Base-by-base conservation (phyloP, 768 basidiomycete genomes). In the Collybia mongolica region DNA sequence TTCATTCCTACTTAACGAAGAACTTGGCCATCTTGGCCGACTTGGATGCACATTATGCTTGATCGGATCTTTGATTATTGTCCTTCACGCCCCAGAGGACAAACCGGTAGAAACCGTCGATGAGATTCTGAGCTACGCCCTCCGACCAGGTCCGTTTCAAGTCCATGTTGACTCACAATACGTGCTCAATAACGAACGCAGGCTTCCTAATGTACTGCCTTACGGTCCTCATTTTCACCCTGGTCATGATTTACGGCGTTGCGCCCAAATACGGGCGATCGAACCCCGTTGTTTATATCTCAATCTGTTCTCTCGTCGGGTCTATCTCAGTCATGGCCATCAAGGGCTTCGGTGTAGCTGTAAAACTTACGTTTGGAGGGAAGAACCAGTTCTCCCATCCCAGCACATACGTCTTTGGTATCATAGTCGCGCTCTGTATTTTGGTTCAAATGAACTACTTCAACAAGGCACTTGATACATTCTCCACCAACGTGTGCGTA, bases 261-360 rank as follows among this genome's bases (percentile, higher is more conserved):
- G 88, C 82, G 1, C 97, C 97, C 6, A 83, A 74, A 54, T 82
- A 97, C 60, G 97, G 97, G 26, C 88, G 87, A 39, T 80, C 83
- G 49, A 94, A 88, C 55, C 97, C 97, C 2, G 58, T 93, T 53
- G 88, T 97, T 24, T 98, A 97, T 71, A 81, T 98, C 55, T 94
- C 94, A 22, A 96, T 99, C 61, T 98, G 97, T 69, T 98, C 95
- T 9, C 67, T 98, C 50, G 93, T 93, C 39, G 97, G 97, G 9
- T 94, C 92, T 24, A 84, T 99, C 39, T 93, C 93, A n/a, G 84
- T 98, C 70, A 98, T 99, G 97, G 89, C 93, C 37, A 90, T 98
- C 77, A 99, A 99, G 73, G 96, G 94, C 42, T 93, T 99, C 60
- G 97, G 97, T 39, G 86, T 98, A 41, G 96, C 97, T 2, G 81